phyloP scores from a whole-genome alignment of 306 rosid species.

The Acacia confusa region DNA sequence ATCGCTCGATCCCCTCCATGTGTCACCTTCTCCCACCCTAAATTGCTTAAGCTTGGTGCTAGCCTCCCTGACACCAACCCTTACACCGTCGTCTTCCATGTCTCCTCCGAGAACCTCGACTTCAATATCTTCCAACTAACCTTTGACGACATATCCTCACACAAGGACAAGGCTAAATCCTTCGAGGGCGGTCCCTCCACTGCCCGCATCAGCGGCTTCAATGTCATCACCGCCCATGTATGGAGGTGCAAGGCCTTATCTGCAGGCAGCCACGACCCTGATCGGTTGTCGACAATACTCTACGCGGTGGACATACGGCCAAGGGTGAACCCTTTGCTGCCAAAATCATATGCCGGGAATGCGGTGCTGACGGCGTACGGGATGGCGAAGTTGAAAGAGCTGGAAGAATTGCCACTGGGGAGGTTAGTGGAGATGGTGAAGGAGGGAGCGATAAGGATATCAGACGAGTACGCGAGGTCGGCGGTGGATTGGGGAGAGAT shows the following conservation, averaged over 20 bases:
- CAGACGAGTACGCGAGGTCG: slow-evolving; percentile 60
- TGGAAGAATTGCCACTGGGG: slow-evolving; percentile 39
- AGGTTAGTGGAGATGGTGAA: slow-evolving; percentile 55
- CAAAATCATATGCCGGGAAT: slow-evolving; percentile 45
- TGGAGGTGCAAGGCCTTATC: slow-evolving; percentile 79
- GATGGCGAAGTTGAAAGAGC: slow-evolving; percentile 41
- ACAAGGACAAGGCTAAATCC: slow-evolving; percentile 52
- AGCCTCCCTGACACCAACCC: neutral
- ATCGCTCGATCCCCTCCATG: slow-evolving; percentile 69
- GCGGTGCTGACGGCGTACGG: slow-evolving; percentile 57
- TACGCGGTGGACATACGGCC: slow-evolving; percentile 62
- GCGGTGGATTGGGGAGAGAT: slow-evolving; percentile 69
- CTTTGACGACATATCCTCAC: slow-evolving; percentile 33
- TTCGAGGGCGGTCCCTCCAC: neutral
- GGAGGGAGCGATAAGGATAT: slow-evolving; percentile 62
- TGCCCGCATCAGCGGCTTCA: slow-evolving; percentile 41
- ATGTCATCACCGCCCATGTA: slow-evolving; percentile 56
- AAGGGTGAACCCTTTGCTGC: slow-evolving; percentile 50
- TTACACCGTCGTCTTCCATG: slow-evolving; percentile 44
- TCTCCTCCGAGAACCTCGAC: slow-evolving; percentile 48
- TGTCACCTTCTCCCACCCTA: neutral
- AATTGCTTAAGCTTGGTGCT: neutral
- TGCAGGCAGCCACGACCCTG: slow-evolving; percentile 9
- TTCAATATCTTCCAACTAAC: slow-evolving; percentile 50
- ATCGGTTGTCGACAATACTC: slow-evolving; percentile 47